A percentile compares a stretch with the other conserved stretches of the same genome.
Evolutionary conservation across 2,329 filamentous ascomycete genomes (phyloP).

Genomic region (Verruconis gallopava): DNA sequence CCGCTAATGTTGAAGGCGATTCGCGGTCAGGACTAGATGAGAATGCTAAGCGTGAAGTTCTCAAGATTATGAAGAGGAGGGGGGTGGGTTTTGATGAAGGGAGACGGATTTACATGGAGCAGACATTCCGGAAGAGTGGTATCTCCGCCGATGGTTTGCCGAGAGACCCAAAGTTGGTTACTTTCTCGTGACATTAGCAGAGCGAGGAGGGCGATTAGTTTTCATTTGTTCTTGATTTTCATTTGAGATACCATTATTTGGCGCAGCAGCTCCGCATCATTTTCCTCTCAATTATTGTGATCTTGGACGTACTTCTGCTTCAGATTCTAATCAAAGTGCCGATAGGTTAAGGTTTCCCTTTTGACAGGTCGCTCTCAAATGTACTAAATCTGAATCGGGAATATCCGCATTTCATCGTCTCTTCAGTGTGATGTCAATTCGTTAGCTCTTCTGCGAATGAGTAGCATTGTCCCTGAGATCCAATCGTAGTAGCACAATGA

Average conservation of each 20-base stretch:
- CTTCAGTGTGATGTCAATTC: too few species aligned
- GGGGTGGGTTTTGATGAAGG: constrained; percentile 84
- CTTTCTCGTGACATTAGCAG: constrained; percentile 77
- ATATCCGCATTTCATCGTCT: too few species aligned
- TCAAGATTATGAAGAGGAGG: constrained; percentile 79
- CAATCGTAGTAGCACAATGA: too few species aligned
- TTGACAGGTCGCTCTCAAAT: too few species aligned
- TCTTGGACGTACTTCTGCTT: too few species aligned
- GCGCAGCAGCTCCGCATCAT: too few species aligned
- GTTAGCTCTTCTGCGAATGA: too few species aligned
- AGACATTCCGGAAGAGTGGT: constrained; percentile 71
- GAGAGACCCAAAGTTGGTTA: constrained; percentile 88
- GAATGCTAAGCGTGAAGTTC: constrained; percentile 65
- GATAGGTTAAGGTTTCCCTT: too few species aligned
- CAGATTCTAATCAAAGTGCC: too few species aligned
- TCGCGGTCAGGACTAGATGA: constrained; percentile 69
- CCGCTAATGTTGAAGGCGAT: constrained; percentile 71
- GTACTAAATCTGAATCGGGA: too few species aligned
- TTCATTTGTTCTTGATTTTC: neutral
- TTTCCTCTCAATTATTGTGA: too few species aligned
- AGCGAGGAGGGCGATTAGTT: constrained; percentile 14
- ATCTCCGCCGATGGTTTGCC: constrained; percentile 82
- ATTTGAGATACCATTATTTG: neutral
- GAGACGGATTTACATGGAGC: constrained; percentile 71
- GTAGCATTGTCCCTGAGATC: too few species aligned